Evolutionary conservation across 208 protist species (phyloP).

Genomic region (Acanthamoeba rhysodes): DNA sequence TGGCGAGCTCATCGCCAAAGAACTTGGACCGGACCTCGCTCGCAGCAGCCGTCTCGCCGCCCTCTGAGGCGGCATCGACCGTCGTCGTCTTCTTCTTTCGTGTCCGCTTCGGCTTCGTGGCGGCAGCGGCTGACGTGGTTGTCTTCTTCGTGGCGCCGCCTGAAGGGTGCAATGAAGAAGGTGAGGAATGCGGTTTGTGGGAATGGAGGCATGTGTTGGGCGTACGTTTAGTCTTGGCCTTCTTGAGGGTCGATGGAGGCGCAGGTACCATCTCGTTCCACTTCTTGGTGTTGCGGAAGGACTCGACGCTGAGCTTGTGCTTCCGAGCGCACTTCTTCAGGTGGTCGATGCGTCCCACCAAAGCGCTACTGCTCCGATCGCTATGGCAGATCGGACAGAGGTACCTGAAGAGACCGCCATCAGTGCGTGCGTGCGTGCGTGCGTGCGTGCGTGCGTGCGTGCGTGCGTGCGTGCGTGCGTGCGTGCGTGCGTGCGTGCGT

Average conservation of each 20-base stretch:
- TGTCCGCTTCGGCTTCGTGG: not conserved
- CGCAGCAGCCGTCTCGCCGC: no score
- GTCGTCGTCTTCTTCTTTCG: not conserved
- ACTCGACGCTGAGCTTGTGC: constrained; percentile 45
- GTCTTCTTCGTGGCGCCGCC: not conserved
- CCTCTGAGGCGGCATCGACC: no score
- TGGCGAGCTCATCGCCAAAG: not conserved
- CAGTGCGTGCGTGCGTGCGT: not conserved
- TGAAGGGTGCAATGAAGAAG: not conserved
- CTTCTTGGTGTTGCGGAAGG: constrained; percentile 44
- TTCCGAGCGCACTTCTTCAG: constrained; percentile 44
- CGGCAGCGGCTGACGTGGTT: not conserved
- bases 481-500: no score
- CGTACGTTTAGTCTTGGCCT: not conserved
- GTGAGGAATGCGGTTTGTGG: not conserved
- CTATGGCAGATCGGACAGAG: not conserved
- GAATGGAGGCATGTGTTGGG: not conserved
- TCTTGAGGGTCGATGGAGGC: not conserved
- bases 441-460: not conserved
- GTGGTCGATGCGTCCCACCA: constrained; percentile 8
- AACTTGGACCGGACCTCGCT: constrained; percentile 42
- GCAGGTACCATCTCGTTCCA: constrained; percentile 6
- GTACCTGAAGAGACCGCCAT: not conserved
- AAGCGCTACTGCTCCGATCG: not conserved
- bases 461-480: not conserved